These are phyloP conservation scores for Mollisiaceae sp. DNA, from an alignment of 2,329 filamentous ascomycete species.

Conservation along the genomic window DNA sequence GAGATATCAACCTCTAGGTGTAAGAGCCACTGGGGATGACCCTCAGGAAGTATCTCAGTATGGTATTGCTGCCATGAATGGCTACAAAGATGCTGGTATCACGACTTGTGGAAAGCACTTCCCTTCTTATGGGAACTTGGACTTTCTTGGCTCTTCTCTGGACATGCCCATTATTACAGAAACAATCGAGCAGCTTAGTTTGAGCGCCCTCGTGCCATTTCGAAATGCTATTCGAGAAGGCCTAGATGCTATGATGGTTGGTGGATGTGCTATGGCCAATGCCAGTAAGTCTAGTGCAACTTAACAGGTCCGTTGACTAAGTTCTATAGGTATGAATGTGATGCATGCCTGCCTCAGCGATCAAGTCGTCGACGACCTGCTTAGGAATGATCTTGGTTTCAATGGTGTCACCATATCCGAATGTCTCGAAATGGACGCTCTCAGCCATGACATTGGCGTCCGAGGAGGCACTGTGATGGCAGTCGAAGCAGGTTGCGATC, in stretches of 20 bases:
- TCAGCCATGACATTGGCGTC: slow-evolving; percentile 96
- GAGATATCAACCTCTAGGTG: slow-evolving; percentile 86
- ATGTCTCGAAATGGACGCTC: slow-evolving; percentile 94
- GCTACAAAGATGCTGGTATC: slow-evolving; percentile 88
- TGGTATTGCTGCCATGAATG: slow-evolving; percentile 87
- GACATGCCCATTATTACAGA: slow-evolving; percentile 97
- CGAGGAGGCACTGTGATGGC: slow-evolving; percentile 97
- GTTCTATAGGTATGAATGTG: slow-evolving; percentile 80
- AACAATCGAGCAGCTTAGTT: slow-evolving; percentile 86
- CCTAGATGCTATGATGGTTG: slow-evolving; percentile 93
- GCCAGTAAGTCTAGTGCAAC: slow-evolving; percentile 33
- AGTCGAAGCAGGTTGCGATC: slow-evolving; percentile 92
- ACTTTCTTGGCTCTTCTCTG: slow-evolving; percentile 87
- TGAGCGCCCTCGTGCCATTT: slow-evolving; percentile 92
- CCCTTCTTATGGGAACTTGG: slow-evolving; percentile 92
- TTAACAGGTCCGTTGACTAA: neutral
- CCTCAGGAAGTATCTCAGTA: slow-evolving; percentile 94
- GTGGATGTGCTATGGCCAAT: slow-evolving; percentile 90
- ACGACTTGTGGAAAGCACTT: slow-evolving; percentile 96
- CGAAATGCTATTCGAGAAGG: slow-evolving; percentile 86
- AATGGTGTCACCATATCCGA: slow-evolving; percentile 93
- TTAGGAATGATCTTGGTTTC: slow-evolving; percentile 89
- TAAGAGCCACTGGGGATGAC: slow-evolving; percentile 88
- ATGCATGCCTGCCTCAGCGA: slow-evolving; percentile 98
- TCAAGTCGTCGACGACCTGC: slow-evolving; percentile 87